Percentiles rank a stretch among this genome's conserved stretches.
phyloP scores from a whole-genome alignment of 2,329 filamentous ascomycete species.

The Clarireedia sp. region DNA sequence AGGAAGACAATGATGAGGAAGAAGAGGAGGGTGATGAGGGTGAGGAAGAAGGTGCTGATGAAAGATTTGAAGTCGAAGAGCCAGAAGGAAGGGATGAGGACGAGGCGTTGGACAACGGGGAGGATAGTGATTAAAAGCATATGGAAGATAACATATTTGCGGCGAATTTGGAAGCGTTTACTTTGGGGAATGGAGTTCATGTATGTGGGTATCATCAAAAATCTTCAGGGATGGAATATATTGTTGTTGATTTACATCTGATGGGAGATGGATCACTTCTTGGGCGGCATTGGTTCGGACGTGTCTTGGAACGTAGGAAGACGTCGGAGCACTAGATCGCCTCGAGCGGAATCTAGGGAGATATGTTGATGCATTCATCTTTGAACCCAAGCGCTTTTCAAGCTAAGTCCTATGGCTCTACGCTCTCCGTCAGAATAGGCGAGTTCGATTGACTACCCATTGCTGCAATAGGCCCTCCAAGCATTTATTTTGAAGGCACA shows the following conservation, averaged over 20 bases:
- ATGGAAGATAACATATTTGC: background rate
- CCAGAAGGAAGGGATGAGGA: conserved; percentile 42
- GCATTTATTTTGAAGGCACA: no score
- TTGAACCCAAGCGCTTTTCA: no score
- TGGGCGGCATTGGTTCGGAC: no score
- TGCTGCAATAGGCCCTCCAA: no score
- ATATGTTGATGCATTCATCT: no score
- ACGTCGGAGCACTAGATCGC: no score
- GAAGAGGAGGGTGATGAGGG: conserved; percentile 44
- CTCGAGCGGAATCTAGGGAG: no score
- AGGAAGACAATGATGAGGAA: conserved; percentile 37
- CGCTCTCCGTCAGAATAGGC: no score
- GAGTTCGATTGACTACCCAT: no score
- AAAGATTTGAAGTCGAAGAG: conserved; percentile 47
- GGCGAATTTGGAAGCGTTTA: background rate
- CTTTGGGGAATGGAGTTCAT: background rate
- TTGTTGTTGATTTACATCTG: background rate
- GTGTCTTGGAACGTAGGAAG: no score
- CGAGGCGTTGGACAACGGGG: conserved; percentile 53
- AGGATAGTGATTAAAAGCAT: conserved; percentile 36
- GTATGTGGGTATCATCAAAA: conserved; percentile 1
- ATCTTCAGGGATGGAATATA: background rate
- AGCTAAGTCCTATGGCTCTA: no score
- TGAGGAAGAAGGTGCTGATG: conserved; percentile 46
- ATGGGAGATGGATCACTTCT: no score